Evolutionary conservation across 768 basidiomycete species (phyloP).

Genomic region (Suillus spraguei): DNA sequence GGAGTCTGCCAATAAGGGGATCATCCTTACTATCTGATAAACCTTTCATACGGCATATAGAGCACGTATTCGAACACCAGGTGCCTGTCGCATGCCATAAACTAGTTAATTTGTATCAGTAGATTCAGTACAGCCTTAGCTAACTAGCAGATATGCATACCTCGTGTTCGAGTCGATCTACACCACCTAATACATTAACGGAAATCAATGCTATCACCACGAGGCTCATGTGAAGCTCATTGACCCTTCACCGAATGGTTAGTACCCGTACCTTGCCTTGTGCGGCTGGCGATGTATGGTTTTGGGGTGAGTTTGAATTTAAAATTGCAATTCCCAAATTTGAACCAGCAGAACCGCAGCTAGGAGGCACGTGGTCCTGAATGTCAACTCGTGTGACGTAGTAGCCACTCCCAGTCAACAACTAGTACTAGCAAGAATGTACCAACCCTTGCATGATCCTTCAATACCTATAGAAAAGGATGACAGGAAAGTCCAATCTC

Average conservation of each 20-base stretch:
- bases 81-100: background rate
- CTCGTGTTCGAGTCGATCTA: slow-evolving; percentile 1
- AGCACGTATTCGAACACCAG: background rate
- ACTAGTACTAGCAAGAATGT: background rate
- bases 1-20: background rate
- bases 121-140: background rate
- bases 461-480: background rate
- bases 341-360: background rate
- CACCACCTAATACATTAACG: too few species aligned
- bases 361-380: background rate
- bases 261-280: background rate
- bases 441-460: background rate
- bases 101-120: background rate
- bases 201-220: background rate
- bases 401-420: background rate
- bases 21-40: background rate
- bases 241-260: background rate
- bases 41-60: background rate
- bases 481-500: background rate
- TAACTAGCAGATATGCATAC: slow-evolving; percentile 1
- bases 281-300: background rate
- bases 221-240: background rate
- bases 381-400: background rate
- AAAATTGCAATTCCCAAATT: background rate
- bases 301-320: background rate